Conservation (phyloP, 192 early-diverging fungal species). For the Pilobolus umbonatus region DNA sequence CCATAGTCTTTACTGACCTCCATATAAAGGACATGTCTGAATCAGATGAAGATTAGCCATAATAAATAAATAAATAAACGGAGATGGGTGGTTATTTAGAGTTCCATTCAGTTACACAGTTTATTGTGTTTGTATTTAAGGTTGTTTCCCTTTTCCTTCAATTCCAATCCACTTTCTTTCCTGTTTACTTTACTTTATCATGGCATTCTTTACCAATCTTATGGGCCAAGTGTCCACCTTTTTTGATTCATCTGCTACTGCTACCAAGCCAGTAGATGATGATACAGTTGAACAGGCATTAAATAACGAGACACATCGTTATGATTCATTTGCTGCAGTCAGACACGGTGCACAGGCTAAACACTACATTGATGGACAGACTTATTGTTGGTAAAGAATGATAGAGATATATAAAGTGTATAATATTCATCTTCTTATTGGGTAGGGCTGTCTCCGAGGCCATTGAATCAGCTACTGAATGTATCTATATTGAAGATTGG, state of each 20-base stretch:
- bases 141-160: no score
- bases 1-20: conserved; percentile 1
- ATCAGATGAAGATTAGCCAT: background rate
- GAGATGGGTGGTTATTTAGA: no score
- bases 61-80: no score
- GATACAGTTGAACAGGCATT: conserved; percentile 38
- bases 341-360: conserved; percentile 57
- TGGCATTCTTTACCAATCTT: conserved; percentile 15
- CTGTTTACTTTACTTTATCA: background rate
- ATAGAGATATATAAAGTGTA: background rate
- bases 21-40: background rate
- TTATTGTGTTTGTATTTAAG: no score
- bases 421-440: background rate
- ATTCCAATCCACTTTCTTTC: background rate
- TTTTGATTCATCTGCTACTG: conserved; percentile 21
- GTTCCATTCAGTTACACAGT: no score
- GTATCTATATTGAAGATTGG: conserved; percentile 79
- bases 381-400: conserved; percentile 54
- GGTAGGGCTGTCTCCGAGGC: conserved; percentile 65
- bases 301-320: conserved; percentile 46
- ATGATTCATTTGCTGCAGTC: conserved; percentile 71
- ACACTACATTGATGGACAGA: conserved; percentile 74
- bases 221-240: conserved; percentile 16
- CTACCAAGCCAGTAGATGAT: conserved; percentile 24
- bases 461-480: conserved; percentile 57